Evolutionary conservation across 2,329 filamentous ascomycete genomes (phyloP).

Genomic region (Fusarium tupiense): DNA sequence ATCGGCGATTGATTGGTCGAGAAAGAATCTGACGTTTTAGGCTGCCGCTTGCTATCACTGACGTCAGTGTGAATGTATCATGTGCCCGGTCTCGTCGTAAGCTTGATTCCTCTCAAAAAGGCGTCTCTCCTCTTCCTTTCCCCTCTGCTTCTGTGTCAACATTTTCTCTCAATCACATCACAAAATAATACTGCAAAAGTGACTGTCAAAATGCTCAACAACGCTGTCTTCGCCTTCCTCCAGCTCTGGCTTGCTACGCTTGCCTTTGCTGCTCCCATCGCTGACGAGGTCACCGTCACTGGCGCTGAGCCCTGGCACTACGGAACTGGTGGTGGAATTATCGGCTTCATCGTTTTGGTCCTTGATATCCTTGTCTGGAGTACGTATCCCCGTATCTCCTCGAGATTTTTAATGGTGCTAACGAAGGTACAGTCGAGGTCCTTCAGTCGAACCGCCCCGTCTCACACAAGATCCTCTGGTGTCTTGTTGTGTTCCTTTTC

Average conservation of each 20-base stretch:
- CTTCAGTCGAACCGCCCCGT: slow-evolving; percentile 70
- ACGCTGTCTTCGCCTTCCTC: slow-evolving; percentile 31
- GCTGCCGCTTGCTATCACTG: slow-evolving; percentile 7
- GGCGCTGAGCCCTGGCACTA: slow-evolving; percentile 63
- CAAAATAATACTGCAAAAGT: not conserved
- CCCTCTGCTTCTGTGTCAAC: not conserved
- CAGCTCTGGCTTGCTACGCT: slow-evolving; percentile 58
- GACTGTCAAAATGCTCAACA: slow-evolving; percentile 21
- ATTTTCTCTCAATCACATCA: too few relatives aligned
- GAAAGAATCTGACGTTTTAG: not conserved
- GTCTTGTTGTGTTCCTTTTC: slow-evolving; percentile 71
- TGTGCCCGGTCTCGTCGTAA: slow-evolving; percentile 15
- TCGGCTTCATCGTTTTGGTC: slow-evolving; percentile 69
- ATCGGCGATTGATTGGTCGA: not conserved
- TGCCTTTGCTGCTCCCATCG: slow-evolving; percentile 56
- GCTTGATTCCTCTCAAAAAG: slow-evolving; percentile 17
- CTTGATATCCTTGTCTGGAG: slow-evolving; percentile 71
- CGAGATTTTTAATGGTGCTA: not conserved
- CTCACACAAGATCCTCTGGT: slow-evolving; percentile 69
- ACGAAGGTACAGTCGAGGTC: slow-evolving; percentile 63
- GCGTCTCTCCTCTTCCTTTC: not conserved
- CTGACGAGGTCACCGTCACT: slow-evolving; percentile 46
- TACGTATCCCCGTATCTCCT: slow-evolving; percentile 50
- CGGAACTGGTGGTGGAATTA: slow-evolving; percentile 68
- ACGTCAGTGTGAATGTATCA: slow-evolving; percentile 19